A percentile compares a stretch with the other conserved stretches of the same genome.
Conservation (phyloP, 1,139 yeast species). For the Saccharomyces hybrid region DNA sequence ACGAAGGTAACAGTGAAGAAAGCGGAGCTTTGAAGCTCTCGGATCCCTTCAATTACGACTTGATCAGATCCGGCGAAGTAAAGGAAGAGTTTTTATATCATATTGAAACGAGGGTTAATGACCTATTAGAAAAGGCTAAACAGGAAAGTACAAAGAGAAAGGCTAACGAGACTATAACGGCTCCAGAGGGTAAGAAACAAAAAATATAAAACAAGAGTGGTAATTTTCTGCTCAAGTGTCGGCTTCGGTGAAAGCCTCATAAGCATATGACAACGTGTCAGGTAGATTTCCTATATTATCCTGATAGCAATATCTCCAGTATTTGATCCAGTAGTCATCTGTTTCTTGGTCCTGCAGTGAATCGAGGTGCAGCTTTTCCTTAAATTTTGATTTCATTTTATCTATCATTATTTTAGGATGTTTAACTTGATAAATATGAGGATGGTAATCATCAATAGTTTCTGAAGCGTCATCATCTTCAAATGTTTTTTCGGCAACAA, state of each 20-base stretch:
- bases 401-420: constrained; percentile 7
- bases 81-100: constrained; percentile 27
- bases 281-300: constrained; percentile 8
- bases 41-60: constrained; percentile 22
- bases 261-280: background rate
- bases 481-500: constrained; percentile 13
- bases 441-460: background rate
- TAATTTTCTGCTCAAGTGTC: background rate
- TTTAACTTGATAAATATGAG: constrained; percentile 9
- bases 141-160: constrained; percentile 21
- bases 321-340: constrained; percentile 9
- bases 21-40: constrained; percentile 4
- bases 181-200: constrained; percentile 5
- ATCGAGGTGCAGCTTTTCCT: background rate
- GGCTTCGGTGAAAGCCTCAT: background rate
- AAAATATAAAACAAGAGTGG: background rate
- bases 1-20: constrained; percentile 17
- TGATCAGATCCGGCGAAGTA: constrained; percentile 26
- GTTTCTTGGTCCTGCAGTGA: background rate
- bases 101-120: constrained; percentile 23
- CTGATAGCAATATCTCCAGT: constrained; percentile 14
- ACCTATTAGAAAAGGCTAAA: constrained; percentile 19
- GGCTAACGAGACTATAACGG: constrained; percentile 8
- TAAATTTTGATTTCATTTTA: background rate
- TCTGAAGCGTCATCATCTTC: constrained; percentile 10